Evolutionary conservation across 129 eudicot species (phyloP).

Genomic region (Lonicera japonica): DNA sequence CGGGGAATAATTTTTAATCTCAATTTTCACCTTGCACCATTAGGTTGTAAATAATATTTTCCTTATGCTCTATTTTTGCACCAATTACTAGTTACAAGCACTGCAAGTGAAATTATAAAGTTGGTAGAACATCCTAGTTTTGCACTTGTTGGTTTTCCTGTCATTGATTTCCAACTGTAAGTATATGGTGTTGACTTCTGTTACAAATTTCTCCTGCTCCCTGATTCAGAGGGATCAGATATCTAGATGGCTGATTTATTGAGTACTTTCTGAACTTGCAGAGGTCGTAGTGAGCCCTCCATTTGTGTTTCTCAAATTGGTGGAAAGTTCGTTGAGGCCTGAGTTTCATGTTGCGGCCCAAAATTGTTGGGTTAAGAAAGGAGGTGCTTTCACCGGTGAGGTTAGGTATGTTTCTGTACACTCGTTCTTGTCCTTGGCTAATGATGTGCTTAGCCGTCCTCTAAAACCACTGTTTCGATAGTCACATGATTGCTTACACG

Average conservation of each 20-base stretch:
- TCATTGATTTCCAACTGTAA: background rate
- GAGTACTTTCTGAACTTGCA: slow-evolving; percentile 29
- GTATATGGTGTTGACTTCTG: background rate
- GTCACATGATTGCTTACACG: background rate
- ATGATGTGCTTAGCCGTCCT: background rate
- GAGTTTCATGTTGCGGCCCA: slow-evolving; percentile 95
- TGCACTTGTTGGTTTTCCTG: background rate
- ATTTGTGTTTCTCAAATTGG: slow-evolving; percentile 72
- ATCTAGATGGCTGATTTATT: background rate
- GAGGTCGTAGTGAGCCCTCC: slow-evolving; percentile 98
- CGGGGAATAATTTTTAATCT: background rate
- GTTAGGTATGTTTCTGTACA: slow-evolving; percentile 56
- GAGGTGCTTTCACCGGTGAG: slow-evolving; percentile 97
- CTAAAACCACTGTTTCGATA: background rate
- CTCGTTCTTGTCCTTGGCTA: background rate
- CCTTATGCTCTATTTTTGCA: background rate
- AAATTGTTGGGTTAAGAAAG: slow-evolving; percentile 96
- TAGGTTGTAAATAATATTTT: no score
- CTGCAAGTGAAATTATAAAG: no score
- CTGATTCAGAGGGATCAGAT: background rate
- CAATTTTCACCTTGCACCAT: background rate
- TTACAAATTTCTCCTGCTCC: background rate
- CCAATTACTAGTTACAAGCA: no score
- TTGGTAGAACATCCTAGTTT: background rate
- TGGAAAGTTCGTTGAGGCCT: slow-evolving; percentile 59